Base-by-base conservation (phyloP, 768 basidiomycete genomes). In the Nidularia pulvinata region DNA sequence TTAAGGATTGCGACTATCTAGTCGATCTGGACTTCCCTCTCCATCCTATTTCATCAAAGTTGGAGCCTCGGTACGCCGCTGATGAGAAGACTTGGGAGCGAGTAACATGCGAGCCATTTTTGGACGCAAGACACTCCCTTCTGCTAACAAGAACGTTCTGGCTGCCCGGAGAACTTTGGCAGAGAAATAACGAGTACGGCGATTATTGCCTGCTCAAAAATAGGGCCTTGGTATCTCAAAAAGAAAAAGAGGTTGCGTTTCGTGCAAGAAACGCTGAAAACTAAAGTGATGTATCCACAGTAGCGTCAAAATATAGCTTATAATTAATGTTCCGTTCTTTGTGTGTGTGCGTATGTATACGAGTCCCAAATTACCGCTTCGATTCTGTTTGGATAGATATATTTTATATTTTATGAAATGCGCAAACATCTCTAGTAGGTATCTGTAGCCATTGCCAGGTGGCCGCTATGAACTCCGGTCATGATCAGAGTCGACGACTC, bases 181-280 rank as follows among this genome's bases (percentile, higher is more conserved):
- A 87, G 57, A 70, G 68, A 25, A 69, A 70, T 58, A 93, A 96
- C 64, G 79, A 79, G 54, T 97, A 81, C 68, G 96, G 96, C 1
- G 93, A 98, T 61, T 97, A 93, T 66, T 97, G 95, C 67, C 65
- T 99, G 57, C 75, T 99, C 56, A 84, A 79, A 67, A 88, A 93
- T 58, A 81, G 67, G 60, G 72, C 65, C 13, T 65, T 61, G 33
- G 69, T 82, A 25, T 55, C 49, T 1, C 56, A 57, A 49, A 79
- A 80, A 58, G 72, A 78, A 55, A 54, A 51, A 7, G 48, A 63
- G n/a, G n/a, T n/a, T n/a, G n/a, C n/a, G n/a, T n/a, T n/a, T n/a
- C n/a, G n/a, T n/a, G n/a, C n/a, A n/a, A n/a, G n/a, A n/a, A n/a
- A n/a, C n/a, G n/a, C n/a, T n/a, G n/a, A n/a, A n/a, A n/a, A n/a